Evolutionary conservation across 257 asterid genomes (phyloP), one percentile per base, ranked within the genome.

Genomic region (Jacaranda mimosifolia): DNA sequence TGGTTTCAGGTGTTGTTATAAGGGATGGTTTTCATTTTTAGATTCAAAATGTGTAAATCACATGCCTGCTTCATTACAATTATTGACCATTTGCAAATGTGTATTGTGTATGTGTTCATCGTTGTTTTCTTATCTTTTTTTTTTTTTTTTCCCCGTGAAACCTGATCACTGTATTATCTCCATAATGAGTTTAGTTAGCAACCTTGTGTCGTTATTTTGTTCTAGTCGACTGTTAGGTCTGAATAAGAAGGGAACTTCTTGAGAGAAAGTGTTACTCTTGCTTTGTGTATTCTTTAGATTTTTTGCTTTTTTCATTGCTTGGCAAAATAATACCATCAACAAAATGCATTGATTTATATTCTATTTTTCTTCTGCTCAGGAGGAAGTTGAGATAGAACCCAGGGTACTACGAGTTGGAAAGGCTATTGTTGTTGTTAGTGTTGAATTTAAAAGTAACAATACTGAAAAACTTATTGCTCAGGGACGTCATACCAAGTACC

Each of bases 401-500:
- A 94, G 84, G 85, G 92, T 87, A 39, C 69, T 94, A 52, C 96
- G 90, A 5, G 84, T 86, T 45, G 98, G 98, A 15, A 94, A 90
- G 91, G 80, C 92, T 6, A 21, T 92, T 9, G 97, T 91, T 8
- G 96, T 90, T 63, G n/a, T 90, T 11, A 90, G 87, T 17, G 97
- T 94, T 2, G 98, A 92, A 70, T 73, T 92, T 45, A 83, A n/a
- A n/a, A n/a, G n/a, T n/a, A n/a, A n/a, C n/a, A n/a, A n/a, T n/a
- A 88, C 92, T 0, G 96, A 96, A 19, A 92, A 89, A 70, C 72
- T 87, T 19, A 83, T 92, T 76, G 97, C 97, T 75, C 96, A 90
- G 76, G 97, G 98, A 17, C 96, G 97, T 9, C 97, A 92, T 82
- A 87, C 97, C 4, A 94, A 89, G 83, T 94, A 92, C 78, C 73